phyloP scores from a whole-genome alignment of 495 filamentous ascomycete genomes.

The Aspergillus olivimuriae region DNA sequence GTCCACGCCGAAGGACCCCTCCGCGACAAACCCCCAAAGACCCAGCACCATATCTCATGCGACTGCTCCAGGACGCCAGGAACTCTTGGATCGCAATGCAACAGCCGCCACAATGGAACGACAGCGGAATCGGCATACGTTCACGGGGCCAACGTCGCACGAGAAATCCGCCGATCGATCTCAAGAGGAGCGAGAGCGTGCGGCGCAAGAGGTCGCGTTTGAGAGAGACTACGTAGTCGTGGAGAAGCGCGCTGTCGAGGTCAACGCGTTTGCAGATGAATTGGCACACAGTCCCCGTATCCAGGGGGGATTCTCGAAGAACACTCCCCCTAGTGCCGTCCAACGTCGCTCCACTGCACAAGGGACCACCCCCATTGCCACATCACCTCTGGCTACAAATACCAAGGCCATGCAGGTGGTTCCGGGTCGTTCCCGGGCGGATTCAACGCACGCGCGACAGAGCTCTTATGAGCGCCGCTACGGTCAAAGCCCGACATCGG shows the following conservation, averaged over 20 bases:
- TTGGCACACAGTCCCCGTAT: slow-evolving; percentile 70
- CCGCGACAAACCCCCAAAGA: slow-evolving; percentile 24
- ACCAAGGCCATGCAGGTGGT: slow-evolving; percentile 65
- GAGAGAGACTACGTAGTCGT: slow-evolving; percentile 93
- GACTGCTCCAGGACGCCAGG: slow-evolving; percentile 59
- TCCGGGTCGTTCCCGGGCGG: slow-evolving; percentile 52
- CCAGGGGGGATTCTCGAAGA: slow-evolving; percentile 32
- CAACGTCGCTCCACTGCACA: slow-evolving; percentile 66
- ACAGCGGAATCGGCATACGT: slow-evolving; percentile 40
- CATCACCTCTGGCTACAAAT: slow-evolving; percentile 30
- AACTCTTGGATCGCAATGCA: slow-evolving; percentile 31
- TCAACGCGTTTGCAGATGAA: slow-evolving; percentile 96
- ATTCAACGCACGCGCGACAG: slow-evolving; percentile 56
- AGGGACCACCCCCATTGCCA: slow-evolving; percentile 37
- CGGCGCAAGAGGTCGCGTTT: slow-evolving; percentile 81
- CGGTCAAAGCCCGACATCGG: slow-evolving; percentile 67
- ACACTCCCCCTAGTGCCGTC: slow-evolving; percentile 39
- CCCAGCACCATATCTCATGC: slow-evolving; percentile 42
- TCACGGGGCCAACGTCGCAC: slow-evolving; percentile 38
- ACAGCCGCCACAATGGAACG: slow-evolving; percentile 41
- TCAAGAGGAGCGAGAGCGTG: slow-evolving; percentile 62
- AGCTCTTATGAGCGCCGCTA: slow-evolving; percentile 76
- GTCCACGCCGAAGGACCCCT: slow-evolving; percentile 22
- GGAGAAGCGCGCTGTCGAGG: slow-evolving; percentile 89
- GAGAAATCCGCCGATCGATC: slow-evolving; percentile 35